These are phyloP conservation scores for Exophiala viscosa DNA, from an alignment of 2,329 filamentous ascomycete genomes.

Conservation along the genomic window DNA sequence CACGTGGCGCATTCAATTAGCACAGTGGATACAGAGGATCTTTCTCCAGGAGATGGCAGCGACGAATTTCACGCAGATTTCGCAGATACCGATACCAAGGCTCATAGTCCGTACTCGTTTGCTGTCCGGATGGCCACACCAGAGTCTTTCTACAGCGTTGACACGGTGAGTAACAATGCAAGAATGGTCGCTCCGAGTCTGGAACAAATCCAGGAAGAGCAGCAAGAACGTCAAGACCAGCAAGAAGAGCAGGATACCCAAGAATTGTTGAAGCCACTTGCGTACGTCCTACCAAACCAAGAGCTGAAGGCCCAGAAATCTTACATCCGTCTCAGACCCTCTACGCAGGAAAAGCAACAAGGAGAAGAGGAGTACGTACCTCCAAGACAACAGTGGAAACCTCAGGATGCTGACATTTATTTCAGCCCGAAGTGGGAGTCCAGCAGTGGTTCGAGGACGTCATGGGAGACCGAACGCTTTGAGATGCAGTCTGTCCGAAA, in stretches of 20 bases:
- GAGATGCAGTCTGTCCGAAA: neutral
- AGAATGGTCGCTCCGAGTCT: neutral
- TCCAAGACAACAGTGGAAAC: conserved; percentile 11
- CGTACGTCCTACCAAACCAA: neutral
- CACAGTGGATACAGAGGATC: neutral
- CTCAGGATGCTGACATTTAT: neutral
- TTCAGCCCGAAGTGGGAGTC: neutral
- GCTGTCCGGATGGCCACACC: neutral
- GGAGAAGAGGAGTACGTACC: conserved; percentile 8
- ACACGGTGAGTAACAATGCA: neutral
- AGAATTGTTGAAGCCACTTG: neutral
- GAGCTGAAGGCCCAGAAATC: neutral
- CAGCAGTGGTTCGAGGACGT: neutral
- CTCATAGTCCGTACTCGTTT: conserved; percentile 3
- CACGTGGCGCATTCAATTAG: too few relatives aligned
- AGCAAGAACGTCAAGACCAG: too few relatives aligned
- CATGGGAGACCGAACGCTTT: conserved; percentile 7
- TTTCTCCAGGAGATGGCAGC: neutral
- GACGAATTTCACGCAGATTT: conserved; percentile 1
- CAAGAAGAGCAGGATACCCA: too few relatives aligned
- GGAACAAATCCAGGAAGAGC: too few relatives aligned
- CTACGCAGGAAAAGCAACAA: neutral
- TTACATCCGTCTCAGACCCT: too few relatives aligned
- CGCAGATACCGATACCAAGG: conserved; percentile 6
- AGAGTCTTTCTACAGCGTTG: conserved; percentile 1